Conservation (phyloP, 768 basidiomycete species). For the Lentinula detonsa region DNA sequence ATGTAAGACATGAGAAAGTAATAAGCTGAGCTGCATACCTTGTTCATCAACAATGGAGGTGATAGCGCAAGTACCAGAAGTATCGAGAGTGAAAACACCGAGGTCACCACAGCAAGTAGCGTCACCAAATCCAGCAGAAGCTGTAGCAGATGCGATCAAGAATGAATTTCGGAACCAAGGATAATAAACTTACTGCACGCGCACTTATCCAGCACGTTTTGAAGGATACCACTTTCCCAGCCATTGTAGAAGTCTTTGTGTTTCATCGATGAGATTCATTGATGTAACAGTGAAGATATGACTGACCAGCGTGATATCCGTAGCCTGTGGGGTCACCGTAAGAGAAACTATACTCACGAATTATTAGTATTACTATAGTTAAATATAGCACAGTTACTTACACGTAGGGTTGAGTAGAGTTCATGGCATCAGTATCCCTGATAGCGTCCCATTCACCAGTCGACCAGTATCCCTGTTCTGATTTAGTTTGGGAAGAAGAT, state of each 20-base stretch:
- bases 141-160: neutral
- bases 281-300: neutral
- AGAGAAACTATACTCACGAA: slow-evolving; percentile 26
- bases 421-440: slow-evolving; percentile 33
- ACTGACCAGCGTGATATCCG: slow-evolving; percentile 51
- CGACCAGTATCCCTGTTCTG: slow-evolving; percentile 37
- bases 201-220: slow-evolving; percentile 49
- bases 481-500: neutral
- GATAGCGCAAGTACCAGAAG: slow-evolving; percentile 36
- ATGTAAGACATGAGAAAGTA: neutral
- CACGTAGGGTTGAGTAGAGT: slow-evolving; percentile 47
- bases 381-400: slow-evolving; percentile 18
- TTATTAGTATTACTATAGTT: neutral
- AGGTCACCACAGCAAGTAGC: slow-evolving; percentile 38
- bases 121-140: slow-evolving; percentile 12
- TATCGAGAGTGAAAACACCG: slow-evolving; percentile 37
- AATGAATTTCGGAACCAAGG: neutral
- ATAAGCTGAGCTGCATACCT: slow-evolving; percentile 23
- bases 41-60: slow-evolving; percentile 41
- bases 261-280: neutral
- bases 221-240: slow-evolving; percentile 52
- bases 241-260: slow-evolving; percentile 49
- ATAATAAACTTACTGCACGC: slow-evolving; percentile 26
- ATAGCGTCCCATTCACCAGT: slow-evolving; percentile 27
- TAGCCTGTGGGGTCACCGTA: slow-evolving; percentile 61